Evolutionary conservation across 2,329 filamentous ascomycete genomes (phyloP).

Genomic region (Penicillium sp.): DNA sequence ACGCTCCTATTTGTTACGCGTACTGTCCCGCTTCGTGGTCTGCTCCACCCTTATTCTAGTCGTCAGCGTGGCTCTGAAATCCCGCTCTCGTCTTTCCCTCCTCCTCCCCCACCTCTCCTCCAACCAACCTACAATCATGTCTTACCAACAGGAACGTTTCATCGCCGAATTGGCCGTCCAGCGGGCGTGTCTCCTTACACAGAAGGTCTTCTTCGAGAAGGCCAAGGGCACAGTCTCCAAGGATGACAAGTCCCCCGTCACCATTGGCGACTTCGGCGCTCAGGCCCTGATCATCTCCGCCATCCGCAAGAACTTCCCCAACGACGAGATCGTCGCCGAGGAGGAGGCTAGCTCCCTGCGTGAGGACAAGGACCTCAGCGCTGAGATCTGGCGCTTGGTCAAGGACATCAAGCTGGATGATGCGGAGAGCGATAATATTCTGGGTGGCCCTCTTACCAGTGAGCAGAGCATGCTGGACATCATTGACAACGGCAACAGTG

Average conservation of each 20-base stretch:
- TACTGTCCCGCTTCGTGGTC: constrained; percentile 35
- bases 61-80: constrained; percentile 40
- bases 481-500: constrained; percentile 55
- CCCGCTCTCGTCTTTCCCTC: constrained; percentile 43
- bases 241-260: constrained; percentile 93
- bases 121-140: constrained; percentile 36
- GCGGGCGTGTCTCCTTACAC: constrained; percentile 73
- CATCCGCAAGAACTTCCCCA: constrained; percentile 83
- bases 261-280: constrained; percentile 95
- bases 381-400: constrained; percentile 83
- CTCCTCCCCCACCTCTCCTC: constrained; percentile 33
- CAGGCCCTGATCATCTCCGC: constrained; percentile 94
- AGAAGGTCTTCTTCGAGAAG: constrained; percentile 79
- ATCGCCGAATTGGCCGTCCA: constrained; percentile 87
- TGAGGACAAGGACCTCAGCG: constrained; percentile 65
- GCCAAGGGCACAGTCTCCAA: constrained; percentile 94
- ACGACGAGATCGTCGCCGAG: constrained; percentile 89
- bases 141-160: constrained; percentile 74
- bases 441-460: constrained; percentile 68
- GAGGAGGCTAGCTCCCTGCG: constrained; percentile 84
- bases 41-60: constrained; percentile 47
- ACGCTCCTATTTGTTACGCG: constrained; percentile 16
- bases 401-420: constrained; percentile 69
- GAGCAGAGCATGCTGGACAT: constrained; percentile 62
- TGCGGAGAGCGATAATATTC: constrained; percentile 60